A percentile compares a stretch with the other conserved stretches of the same genome.
These are phyloP conservation scores for Penicillium verhagenii DNA, from an alignment of 495 filamentous ascomycete genomes.

Conservation along the genomic window DNA sequence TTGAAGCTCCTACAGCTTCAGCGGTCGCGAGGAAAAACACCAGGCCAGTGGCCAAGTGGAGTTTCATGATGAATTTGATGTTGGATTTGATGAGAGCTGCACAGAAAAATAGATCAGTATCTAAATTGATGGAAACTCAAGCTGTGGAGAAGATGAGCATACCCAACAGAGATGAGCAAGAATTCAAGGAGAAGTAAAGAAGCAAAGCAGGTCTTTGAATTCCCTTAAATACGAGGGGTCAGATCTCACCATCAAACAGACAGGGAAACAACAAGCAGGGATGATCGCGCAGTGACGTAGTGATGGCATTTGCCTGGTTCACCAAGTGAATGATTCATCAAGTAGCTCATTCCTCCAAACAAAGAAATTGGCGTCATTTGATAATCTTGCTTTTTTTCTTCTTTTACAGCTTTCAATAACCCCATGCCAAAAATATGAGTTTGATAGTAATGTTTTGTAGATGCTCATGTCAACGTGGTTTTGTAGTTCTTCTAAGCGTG, in stretches of 20 bases:
- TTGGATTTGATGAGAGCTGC: not conserved
- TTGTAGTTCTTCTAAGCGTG: too few species aligned
- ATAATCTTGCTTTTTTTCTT: conserved; percentile 1
- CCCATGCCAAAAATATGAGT: too few species aligned
- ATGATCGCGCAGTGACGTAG: conserved; percentile 49
- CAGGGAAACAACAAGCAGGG: conserved; percentile 19
- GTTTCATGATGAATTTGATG: conserved; percentile 60
- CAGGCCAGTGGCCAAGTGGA: conserved; percentile 63
- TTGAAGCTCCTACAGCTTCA: conserved; percentile 65
- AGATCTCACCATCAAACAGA: conserved; percentile 5
- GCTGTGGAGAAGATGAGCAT: not conserved
- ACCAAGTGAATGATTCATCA: conserved; percentile 31
- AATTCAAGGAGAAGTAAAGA: conserved; percentile 4
- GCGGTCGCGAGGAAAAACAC: conserved; percentile 66
- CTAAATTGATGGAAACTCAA: not conserved
- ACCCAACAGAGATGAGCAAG: not conserved
- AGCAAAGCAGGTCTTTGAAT: not conserved
- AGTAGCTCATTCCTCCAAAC: conserved; percentile 15
- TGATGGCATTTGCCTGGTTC: conserved; percentile 27
- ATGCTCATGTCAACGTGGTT: too few species aligned
- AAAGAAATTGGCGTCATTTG: conserved; percentile 8
- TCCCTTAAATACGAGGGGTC: conserved; percentile 15
- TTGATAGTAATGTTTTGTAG: too few species aligned
- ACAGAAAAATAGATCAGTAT: not conserved
- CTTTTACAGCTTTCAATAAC: not conserved